Evolutionary conservation across 116 monocot genomes (phyloP), one percentile per base, ranked within the genome.

Genomic region (Posidonia oceanica): DNA sequence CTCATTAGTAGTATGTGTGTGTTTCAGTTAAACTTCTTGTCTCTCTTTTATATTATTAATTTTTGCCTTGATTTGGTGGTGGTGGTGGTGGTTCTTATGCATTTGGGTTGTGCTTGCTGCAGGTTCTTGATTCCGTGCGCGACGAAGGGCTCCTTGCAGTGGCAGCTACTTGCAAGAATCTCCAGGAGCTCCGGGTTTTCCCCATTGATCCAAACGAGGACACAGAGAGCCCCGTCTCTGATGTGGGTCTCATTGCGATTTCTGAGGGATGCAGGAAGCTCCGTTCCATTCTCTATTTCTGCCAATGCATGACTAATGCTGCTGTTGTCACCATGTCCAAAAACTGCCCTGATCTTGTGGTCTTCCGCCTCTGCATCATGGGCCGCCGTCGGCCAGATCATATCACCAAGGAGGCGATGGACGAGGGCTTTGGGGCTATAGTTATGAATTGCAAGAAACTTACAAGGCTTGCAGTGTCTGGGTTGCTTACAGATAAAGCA

Each of bases 331-430:
- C 90, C 60, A 90, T 94, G 87, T 87, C 90, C 29, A 81, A 78
- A 63, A 90, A 87, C 71, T 94, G 94, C 72, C 78, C 70, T 14
- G 87, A 94, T 21, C 80, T 94, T 3, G 75, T 71, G 14, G 85
- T 87, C 4, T 94, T 94, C 48, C 90, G 94, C 17, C 87, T 94
- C 53, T 94, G 94, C 68, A 90, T 94, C 40, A 94, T 94, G 87
- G 90, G 83, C 4, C 85, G 85, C 7, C 81, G 75, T 54, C 77
- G 68, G 20, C 94, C 94, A 0, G 94, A 94, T 64, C 75, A 86
- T 22, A 41, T 74, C n/a, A 90, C 94, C 2, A 75, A 81, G 5
- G 77, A 94, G 52, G 73, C 94, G 7, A 94, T 94, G 94, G 94
- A 94, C 38, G 87, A 85, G 52, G 94, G 87, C 5, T 94, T 94